phyloP scores from a whole-genome alignment of 2,329 filamentous ascomycete species.

The Cyphellophora attinorum region DNA sequence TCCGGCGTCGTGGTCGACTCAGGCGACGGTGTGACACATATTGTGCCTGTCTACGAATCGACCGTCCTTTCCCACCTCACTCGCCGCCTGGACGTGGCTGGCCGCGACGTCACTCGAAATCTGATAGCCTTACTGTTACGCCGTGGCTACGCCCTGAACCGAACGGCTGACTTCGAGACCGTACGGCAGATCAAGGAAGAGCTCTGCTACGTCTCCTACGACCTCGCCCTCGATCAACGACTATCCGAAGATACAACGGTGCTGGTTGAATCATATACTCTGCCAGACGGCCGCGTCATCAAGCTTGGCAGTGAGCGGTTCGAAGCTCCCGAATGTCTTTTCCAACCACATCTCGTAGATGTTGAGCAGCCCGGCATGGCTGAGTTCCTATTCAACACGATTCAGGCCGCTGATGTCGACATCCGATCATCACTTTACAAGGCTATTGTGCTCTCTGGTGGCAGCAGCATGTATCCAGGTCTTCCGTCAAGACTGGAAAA shows the following conservation, averaged over 20 bases:
- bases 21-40: conserved; percentile 95
- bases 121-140: conserved; percentile 89
- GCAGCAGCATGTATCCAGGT: conserved; percentile 98
- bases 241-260: conserved; percentile 96
- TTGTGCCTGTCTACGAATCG: conserved; percentile 96
- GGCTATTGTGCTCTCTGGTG: conserved; percentile 91
- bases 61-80: conserved; percentile 97
- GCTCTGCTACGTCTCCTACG: conserved; percentile 98
- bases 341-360: conserved; percentile 96
- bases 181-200: conserved; percentile 99
- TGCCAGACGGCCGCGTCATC: conserved; percentile 93
- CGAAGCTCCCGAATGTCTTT: conserved; percentile 94
- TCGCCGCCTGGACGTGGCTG: conserved; percentile 84
- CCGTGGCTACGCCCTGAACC: conserved; percentile 91
- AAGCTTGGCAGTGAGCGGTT: conserved; percentile 94
- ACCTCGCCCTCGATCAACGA: conserved; percentile 89
- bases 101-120: conserved; percentile 95
- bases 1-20: conserved; percentile 98
- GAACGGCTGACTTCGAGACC: conserved; percentile 97
- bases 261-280: conserved; percentile 91
- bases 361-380: conserved; percentile 95
- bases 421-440: conserved; percentile 91
- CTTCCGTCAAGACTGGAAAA: conserved; percentile 92
- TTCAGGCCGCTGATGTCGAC: conserved; percentile 90
- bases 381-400: conserved; percentile 98